Percentiles rank a stretch among this genome's conserved stretches.
These are phyloP conservation scores for Tricholoma saponaceum DNA, from an alignment of 768 basidiomycete species.

Conservation along the genomic window DNA sequence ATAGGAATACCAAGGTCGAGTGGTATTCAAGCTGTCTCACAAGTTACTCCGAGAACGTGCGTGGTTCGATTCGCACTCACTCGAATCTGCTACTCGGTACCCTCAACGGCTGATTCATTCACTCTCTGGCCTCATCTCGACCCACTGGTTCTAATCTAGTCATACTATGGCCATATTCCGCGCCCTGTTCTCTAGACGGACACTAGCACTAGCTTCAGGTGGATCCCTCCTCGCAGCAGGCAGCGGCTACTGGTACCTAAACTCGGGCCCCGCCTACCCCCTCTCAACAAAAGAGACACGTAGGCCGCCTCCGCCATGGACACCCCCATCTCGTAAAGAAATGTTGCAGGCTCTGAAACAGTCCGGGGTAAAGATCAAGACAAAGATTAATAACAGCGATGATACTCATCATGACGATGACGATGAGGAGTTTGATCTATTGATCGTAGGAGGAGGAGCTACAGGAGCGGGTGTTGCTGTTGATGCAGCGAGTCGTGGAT, in stretches of 20 bases:
- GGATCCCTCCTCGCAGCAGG: constrained; percentile 51
- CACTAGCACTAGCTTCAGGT: constrained; percentile 48
- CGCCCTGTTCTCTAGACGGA: constrained; percentile 50
- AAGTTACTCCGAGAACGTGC: too few relatives aligned
- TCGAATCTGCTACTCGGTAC: too few relatives aligned
- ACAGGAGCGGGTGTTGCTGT: constrained; percentile 96
- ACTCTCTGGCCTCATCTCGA: too few relatives aligned
- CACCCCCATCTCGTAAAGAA: constrained; percentile 63
- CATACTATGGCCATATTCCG: constrained; percentile 30
- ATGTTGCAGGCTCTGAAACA: constrained; percentile 59
- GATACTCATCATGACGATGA: neutral
- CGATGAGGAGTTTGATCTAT: constrained; percentile 65
- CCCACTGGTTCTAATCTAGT: too few relatives aligned
- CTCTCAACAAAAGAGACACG: constrained; percentile 59
- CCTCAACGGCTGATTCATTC: neutral
- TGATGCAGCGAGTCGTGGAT: constrained; percentile 87
- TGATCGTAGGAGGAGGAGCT: constrained; percentile 92
- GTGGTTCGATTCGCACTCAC: too few relatives aligned
- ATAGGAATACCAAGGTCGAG: too few relatives aligned
- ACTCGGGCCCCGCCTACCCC: constrained; percentile 69
- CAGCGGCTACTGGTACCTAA: constrained; percentile 67
- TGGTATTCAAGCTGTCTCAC: too few relatives aligned
- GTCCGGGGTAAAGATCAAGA: constrained; percentile 16
- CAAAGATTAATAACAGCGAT: too few relatives aligned
- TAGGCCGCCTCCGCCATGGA: constrained; percentile 77